Base-by-base conservation (phyloP, 2,329 filamentous ascomycete species). In the Aspergillus terreus region DNA sequence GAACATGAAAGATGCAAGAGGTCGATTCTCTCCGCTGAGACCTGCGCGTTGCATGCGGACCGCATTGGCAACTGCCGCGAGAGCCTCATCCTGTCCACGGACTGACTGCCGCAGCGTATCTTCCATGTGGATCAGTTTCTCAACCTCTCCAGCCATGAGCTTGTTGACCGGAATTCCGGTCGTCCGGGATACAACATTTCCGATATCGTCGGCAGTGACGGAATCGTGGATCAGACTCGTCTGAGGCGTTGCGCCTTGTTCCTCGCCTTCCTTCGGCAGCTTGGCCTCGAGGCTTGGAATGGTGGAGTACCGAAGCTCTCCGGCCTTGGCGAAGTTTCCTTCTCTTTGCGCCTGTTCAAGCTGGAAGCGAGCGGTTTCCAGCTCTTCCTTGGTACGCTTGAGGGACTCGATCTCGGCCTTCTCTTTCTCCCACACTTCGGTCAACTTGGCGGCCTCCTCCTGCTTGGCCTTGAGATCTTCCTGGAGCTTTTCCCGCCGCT, bases 51-150 rank as follows among this genome's bases (percentile, higher is more conserved):
- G 94, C 78, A 96, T 87, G 17, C 94, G 85, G 7, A 99, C 92
- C 0, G 94, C 94, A 66, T 97, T 88, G 32, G 92, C 87, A 1
- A 97, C 92, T 15, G 92, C 89, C 58, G 86, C 86, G 52, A 99
- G 82, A 6, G 94, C 94, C 64, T 97, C 92, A 58, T 97, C 92
- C 69, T 99, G 94, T 3, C 94, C 94, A 58, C 90, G 87, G 49
- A 99, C 87, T 4, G 88, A 87, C 64, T 91, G 79, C 4, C 90
- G 82, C 7, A 99, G 80, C 0, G 84, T 88, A 55, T 96, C 90
- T 71, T 99, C 94, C 92, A 97, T 97, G 63, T 90, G 86, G 12
- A 99, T 87, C 25, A 99, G 78, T 73, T 96, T 96, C 69, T 97
- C 92, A 38, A 95, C 88, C 61, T 97, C 92, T 19, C 92, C 92